Evolutionary conservation across 805 yeast genomes (phyloP), one percentile per base, ranked within the genome.

Genomic region (Saccharomycopsis fibuligera): DNA sequence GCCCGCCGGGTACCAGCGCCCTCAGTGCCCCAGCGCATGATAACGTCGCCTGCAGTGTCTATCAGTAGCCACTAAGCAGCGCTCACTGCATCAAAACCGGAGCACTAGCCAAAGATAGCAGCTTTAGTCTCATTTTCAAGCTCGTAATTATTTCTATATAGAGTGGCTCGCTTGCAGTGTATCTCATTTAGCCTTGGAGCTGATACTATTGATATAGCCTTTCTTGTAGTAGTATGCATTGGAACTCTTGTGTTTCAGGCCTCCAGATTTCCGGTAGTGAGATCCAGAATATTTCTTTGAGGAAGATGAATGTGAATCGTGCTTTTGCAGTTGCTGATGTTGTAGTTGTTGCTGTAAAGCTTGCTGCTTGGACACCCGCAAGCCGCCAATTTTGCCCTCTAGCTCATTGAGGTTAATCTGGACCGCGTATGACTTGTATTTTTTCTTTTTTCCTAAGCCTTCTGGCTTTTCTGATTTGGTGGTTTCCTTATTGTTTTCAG

Each of bases 341-440:
- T 27, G 31, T 30, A 45, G 48, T 17, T 14, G 41, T 36, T 39
- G 45, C 35, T 49, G 49, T 23, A 33, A 22, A 8, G 42, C 42
- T 29, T 44, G 47, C 21, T 42, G 51, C 37, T 51, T 57, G 17
- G 56, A 48, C 5, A 54, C 58, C 38, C 60, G 57, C 9, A 62
- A 35, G 10, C 65, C 66, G 19, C 61, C 60, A 14, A 61, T 54
- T 46, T 57, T 62, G 4, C 68, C 73, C 22, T 73, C 76, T 22
- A 73, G 54, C 44, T 73, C 75, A 19, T 62, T 60, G 6, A 69
- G 57, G 49, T 70, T 73, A 8, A 73, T 69, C 47, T 68, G 69
- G 2, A 73, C 72, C 16, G 68, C 62, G 44, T 65, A 66, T 1
- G 73, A 67, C 36, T 70, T 59, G 59, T 68, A 68, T 56, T 61